Percentiles rank a stretch among this genome's conserved stretches.
Conservation (phyloP, 2,329 filamentous ascomycete species). For the Trichoderma endophyticum region DNA sequence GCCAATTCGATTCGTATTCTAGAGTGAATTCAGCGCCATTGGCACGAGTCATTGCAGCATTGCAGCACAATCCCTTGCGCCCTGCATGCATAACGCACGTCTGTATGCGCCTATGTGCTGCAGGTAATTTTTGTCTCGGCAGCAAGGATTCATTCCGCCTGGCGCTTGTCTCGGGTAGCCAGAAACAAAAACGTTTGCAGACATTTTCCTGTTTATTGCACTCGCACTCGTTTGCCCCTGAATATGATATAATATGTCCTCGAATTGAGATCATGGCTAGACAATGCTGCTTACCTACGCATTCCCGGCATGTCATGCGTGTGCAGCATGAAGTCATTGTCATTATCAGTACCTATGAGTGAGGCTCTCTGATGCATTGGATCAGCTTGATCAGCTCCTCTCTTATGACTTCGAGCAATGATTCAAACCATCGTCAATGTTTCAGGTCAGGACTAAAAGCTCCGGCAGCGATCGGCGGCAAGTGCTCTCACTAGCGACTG, state of each 20-base stretch:
- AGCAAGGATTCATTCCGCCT: background rate
- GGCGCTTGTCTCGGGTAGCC: background rate
- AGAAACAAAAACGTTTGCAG: background rate
- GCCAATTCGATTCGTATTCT: background rate
- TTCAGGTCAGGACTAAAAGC: background rate
- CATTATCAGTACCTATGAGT: background rate
- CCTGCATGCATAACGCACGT: background rate
- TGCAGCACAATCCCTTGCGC: background rate
- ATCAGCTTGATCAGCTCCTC: background rate
- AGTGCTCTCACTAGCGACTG: background rate
- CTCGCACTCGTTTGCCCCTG: background rate
- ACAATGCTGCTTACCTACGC: background rate
- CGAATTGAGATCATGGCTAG: background rate
- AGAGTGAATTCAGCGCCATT: background rate
- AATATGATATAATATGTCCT: background rate
- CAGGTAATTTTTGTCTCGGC: background rate
- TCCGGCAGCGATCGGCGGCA: background rate
- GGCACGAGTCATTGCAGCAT: background rate
- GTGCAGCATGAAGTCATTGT: background rate
- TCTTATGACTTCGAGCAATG: background rate
- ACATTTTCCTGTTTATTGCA: background rate
- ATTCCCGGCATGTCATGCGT: background rate
- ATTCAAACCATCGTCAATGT: background rate
- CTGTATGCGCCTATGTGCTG: background rate
- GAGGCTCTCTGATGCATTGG: background rate